Conservation (phyloP, 805 yeast species). For the Vanderwaltozyma verrucispora region DNA sequence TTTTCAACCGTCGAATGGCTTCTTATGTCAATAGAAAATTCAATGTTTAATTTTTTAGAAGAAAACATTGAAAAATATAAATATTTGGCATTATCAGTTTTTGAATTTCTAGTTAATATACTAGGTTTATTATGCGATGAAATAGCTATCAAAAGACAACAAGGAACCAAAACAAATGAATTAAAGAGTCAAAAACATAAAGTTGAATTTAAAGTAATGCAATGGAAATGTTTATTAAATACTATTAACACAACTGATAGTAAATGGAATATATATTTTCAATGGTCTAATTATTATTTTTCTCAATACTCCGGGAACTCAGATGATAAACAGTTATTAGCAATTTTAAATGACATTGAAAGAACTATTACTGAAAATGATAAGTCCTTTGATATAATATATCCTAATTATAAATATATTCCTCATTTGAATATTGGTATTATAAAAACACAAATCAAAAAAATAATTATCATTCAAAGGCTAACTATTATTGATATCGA, state of each 20-base stretch:
- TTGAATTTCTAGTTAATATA: constrained; percentile 38
- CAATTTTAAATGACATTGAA: constrained; percentile 18
- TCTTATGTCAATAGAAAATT: constrained; percentile 23
- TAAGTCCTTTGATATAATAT: constrained; percentile 26
- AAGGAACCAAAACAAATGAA: constrained; percentile 25
- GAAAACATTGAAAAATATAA: constrained; percentile 5
- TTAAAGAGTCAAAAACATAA: constrained; percentile 34
- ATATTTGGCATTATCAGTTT: constrained; percentile 28
- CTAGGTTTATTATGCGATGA: constrained; percentile 29
- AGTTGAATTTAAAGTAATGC: constrained; percentile 33
- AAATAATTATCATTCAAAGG: constrained; percentile 48
- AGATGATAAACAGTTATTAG: constrained; percentile 26
- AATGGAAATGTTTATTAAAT: constrained; percentile 39
- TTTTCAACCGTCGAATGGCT: constrained; percentile 27
- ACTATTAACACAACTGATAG: constrained; percentile 13
- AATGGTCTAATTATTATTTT: constrained; percentile 41
- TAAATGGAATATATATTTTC: constrained; percentile 27
- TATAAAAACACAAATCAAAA: constrained; percentile 54
- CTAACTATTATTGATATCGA: constrained; percentile 32
- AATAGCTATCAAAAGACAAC: constrained; percentile 21
- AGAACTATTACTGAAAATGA: constrained; percentile 6
- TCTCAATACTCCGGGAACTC: constrained; percentile 33
- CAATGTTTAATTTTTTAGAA: constrained; percentile 13
- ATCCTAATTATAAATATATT: constrained; percentile 51
- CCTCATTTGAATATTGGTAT: constrained; percentile 42